Conservation (phyloP, 225 moss, liverwort and hornwort species). For the Rhytidiadelphus loreus region DNA sequence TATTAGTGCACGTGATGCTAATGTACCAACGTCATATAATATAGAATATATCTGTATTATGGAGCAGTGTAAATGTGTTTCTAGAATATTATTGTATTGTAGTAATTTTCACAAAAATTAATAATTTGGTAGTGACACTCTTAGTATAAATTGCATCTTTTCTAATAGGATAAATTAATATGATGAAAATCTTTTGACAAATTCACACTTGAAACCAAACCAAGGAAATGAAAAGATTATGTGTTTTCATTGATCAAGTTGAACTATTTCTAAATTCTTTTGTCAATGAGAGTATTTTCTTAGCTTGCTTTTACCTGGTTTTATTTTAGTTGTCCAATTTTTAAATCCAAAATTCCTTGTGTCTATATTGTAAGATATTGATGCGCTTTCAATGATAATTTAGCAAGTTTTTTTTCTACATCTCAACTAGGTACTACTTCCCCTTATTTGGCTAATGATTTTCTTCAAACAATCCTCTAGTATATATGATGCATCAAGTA, state of each 20-base stretch:
- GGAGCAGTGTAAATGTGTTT: not conserved
- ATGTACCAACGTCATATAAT: not conserved
- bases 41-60: not conserved
- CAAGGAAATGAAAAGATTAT: not conserved
- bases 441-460: accelerated
- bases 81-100: not conserved
- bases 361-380: not conserved
- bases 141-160: not conserved
- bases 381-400: not conserved
- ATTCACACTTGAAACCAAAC: not conserved
- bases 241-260: not conserved
- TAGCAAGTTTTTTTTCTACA: not conserved
- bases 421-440: not conserved
- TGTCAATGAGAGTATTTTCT: not conserved
- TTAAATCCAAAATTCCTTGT: not conserved
- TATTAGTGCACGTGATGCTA: not conserved
- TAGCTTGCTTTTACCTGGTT: not conserved
- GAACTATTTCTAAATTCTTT: not conserved
- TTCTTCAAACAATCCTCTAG: accelerated
- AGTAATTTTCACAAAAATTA: not conserved
- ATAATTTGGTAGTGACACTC: not conserved
- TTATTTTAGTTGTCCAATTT: not conserved
- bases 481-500: accelerated
- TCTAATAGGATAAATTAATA: not conserved
- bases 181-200: not conserved